Evolutionary conservation across 108 stramenopile species (phyloP), one percentile per base, ranked within the genome.

Genomic region (Cyclotella baltica): DNA sequence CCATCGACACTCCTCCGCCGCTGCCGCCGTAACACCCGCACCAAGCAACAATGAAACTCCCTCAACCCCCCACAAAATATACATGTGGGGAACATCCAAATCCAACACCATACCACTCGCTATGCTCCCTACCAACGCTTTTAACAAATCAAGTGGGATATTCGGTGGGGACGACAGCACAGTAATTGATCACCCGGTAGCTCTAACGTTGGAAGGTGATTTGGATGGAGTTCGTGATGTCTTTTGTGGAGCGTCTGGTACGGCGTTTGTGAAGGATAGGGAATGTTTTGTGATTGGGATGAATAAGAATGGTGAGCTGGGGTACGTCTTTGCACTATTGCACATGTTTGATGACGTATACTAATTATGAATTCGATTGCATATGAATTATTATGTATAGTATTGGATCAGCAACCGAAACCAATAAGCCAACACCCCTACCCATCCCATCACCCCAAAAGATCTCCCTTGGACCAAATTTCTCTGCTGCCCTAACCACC

Each of bases 301-400:
- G 8, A 94, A 94, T 80, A 88, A 92, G 52, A 76, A 81, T 46
- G 93, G 93, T 22, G 90, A 94, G 80, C 65, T 94, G 43, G 93
- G 93, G 73, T 75, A 37, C 65, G 73, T 72, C 38, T 5, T 31
- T 23, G 34, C 63, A 48, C 47, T 3, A 27, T 29, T 6, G 4
- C 18, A 48, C 28, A 6, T 67, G 6, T 67, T 47, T 67, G 29
- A n/a, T 25, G n/a, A 55, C n/a, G 53, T 25, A 55, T 59, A 37
- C 72, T 72, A 30, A 87, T 80, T 48, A 11, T 30, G 16, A 18
- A 6, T n/a, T n/a, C n/a, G n/a, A 23, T 11, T 69, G 31, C 47
- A 33, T 31, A 28, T 28, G 13, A 43, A 47, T n/a, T n/a, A n/a
- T n/a, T n/a, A n/a, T n/a, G 23, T 67, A 28, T 55, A 73, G 72